Conservation (phyloP, 129 eudicot genomes). For the Helichrysum umbraculigerum region DNA sequence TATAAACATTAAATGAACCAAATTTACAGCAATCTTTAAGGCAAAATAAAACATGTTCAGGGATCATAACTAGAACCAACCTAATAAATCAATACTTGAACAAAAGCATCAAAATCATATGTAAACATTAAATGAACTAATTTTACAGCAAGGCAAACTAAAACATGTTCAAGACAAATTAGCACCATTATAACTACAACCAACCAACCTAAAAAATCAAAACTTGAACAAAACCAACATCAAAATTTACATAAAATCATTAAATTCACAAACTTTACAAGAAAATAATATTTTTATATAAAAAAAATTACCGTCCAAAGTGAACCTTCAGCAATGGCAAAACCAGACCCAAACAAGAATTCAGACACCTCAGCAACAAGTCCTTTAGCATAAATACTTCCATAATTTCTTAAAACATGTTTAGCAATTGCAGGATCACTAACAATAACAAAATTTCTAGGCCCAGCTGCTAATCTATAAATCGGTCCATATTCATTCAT, state of each 20-base stretch:
- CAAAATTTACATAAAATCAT: background rate
- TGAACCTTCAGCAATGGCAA: conserved; percentile 95
- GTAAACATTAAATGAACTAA: background rate
- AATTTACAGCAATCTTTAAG: background rate
- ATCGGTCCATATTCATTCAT: conserved; percentile 86
- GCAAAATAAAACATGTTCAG: background rate
- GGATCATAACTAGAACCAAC: conserved; percentile 1
- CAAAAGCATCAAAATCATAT: conserved; percentile 6
- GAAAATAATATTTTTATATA: background rate
- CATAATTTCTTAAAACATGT: conserved; percentile 80
- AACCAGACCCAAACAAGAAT: conserved; percentile 91
- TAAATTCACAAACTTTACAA: background rate
- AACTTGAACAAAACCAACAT: background rate
- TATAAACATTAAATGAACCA: background rate
- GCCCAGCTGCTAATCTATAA: conserved; percentile 87
- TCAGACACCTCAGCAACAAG: conserved; percentile 97
- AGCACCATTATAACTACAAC: too few relatives aligned
- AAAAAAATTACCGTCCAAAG: conserved; percentile 80
- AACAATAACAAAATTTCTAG: conserved; percentile 76
- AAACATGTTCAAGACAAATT: background rate
- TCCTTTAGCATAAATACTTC: conserved; percentile 76
- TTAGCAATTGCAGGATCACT: conserved; percentile 94
- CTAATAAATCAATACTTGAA: background rate
- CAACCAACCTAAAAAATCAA: background rate
- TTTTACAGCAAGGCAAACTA: background rate